Conservation (phyloP, 345 rosid genomes). For the Corchorus capsularis region DNA sequence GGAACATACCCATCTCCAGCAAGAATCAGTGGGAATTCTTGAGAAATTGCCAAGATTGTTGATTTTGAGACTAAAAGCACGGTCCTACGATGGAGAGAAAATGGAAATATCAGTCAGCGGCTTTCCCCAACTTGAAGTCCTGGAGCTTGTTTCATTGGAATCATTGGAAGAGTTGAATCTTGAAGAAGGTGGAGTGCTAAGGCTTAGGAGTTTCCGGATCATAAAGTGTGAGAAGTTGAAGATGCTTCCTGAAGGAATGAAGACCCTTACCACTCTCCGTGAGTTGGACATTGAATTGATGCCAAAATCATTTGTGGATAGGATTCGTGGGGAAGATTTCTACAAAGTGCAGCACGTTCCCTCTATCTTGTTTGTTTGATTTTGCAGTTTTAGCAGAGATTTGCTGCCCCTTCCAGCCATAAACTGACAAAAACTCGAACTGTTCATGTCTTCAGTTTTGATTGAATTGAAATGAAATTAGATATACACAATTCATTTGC, state of each 20-base stretch:
- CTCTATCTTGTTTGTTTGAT: constrained; percentile 16
- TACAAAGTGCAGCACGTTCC: constrained; percentile 26
- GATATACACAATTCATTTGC: too few relatives aligned
- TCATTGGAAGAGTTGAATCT: constrained; percentile 24
- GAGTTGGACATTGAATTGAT: constrained; percentile 19
- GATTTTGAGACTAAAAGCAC: constrained; percentile 21
- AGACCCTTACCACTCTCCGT: neutral
- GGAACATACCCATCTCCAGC: constrained; percentile 19
- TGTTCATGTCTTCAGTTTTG: too few relatives aligned
- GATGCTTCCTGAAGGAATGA: constrained; percentile 22
- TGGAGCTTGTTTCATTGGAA: constrained; percentile 20
- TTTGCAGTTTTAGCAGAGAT: neutral
- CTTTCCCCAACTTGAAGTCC: constrained; percentile 20
- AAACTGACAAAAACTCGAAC: neutral
- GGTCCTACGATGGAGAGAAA: constrained; percentile 9
- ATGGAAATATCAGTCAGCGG: constrained; percentile 16
- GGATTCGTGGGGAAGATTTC: constrained; percentile 21
- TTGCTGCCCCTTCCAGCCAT: neutral
- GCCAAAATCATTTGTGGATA: constrained; percentile 20
- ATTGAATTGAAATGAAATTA: too few relatives aligned
- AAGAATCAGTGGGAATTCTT: constrained; percentile 16
- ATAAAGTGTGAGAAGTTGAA: constrained; percentile 6
- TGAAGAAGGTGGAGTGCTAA: constrained; percentile 18
- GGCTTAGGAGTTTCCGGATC: constrained; percentile 24
- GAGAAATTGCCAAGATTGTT: constrained; percentile 21